These are phyloP conservation scores for Microsporum ferrugineum DNA, from an alignment of 2,329 filamentous ascomycete species.

Conservation along the genomic window DNA sequence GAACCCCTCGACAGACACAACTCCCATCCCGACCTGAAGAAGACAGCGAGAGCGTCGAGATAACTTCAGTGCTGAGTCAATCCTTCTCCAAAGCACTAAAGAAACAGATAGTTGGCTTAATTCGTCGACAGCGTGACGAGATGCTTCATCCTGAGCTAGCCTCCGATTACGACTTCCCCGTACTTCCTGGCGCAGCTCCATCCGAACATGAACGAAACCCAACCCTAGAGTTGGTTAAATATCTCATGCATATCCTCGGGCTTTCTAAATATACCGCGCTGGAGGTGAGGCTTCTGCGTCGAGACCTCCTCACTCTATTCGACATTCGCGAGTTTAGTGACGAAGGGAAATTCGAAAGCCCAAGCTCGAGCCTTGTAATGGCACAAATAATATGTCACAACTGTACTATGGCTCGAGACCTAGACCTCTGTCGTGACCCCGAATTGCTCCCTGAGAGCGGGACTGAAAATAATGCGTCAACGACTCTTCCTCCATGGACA, in stretches of 20 bases:
- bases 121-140: slow-evolving; percentile 77
- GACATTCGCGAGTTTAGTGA: slow-evolving; percentile 89
- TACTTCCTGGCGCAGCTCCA: slow-evolving; percentile 45
- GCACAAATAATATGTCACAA: slow-evolving; percentile 72
- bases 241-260: slow-evolving; percentile 79
- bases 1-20: slow-evolving; percentile 48
- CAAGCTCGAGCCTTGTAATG: slow-evolving; percentile 62
- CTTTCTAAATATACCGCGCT: slow-evolving; percentile 84
- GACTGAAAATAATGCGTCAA: slow-evolving; percentile 17
- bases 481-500: slow-evolving; percentile 47
- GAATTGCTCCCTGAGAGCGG: slow-evolving; percentile 53
- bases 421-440: slow-evolving; percentile 86
- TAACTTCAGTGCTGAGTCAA: slow-evolving; percentile 61
- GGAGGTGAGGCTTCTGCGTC: slow-evolving; percentile 76
- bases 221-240: slow-evolving; percentile 81
- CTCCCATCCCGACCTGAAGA: slow-evolving; percentile 46
- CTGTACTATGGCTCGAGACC: slow-evolving; percentile 77
- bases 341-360: slow-evolving; percentile 80
- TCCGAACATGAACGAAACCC: slow-evolving; percentile 48
- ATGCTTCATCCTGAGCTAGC: slow-evolving; percentile 80
- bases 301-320: slow-evolving; percentile 79
- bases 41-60: slow-evolving; percentile 47
- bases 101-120: slow-evolving; percentile 71
- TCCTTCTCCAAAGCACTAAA: slow-evolving; percentile 80
- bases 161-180: slow-evolving; percentile 74